Evolutionary conservation across 768 basidiomycete genomes (phyloP).

Genomic region (Fomitopsis serialis): DNA sequence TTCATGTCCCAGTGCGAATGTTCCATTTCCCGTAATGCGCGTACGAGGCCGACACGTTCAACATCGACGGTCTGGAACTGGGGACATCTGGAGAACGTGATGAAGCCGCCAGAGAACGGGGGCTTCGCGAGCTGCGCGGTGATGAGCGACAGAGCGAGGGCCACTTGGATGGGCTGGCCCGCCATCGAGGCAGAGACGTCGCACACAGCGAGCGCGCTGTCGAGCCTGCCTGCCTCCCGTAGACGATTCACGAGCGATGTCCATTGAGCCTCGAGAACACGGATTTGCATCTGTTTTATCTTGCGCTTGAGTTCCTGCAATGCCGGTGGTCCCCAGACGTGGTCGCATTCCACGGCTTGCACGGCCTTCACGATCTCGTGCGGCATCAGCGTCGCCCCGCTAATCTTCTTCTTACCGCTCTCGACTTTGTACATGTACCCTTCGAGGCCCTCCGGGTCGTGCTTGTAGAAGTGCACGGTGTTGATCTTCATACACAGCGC

Average conservation of each 20-base stretch:
- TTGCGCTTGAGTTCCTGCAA: slow-evolving; percentile 23
- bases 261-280: slow-evolving; percentile 66
- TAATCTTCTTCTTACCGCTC: slow-evolving; percentile 47
- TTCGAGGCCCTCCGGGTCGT: slow-evolving; percentile 56
- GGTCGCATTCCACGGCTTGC: too few relatives aligned
- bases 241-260: slow-evolving; percentile 48
- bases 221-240: slow-evolving; percentile 45
- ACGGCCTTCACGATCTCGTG: slow-evolving; percentile 43
- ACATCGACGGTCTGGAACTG: slow-evolving; percentile 46
- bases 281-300: slow-evolving; percentile 29
- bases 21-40: slow-evolving; percentile 34
- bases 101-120: slow-evolving; percentile 61
- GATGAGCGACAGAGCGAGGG: slow-evolving; percentile 63
- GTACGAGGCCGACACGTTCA: slow-evolving; percentile 26
- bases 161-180: slow-evolving; percentile 47
- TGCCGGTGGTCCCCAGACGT: too few relatives aligned
- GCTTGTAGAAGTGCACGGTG: slow-evolving; percentile 45
- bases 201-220: slow-evolving; percentile 61
- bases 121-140: slow-evolving; percentile 56
- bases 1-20: slow-evolving; percentile 44
- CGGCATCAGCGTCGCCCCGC: slow-evolving; percentile 64
- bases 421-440: slow-evolving; percentile 53
- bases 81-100: slow-evolving; percentile 59
- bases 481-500: slow-evolving; percentile 62
- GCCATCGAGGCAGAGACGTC: slow-evolving; percentile 79